phyloP scores from a whole-genome alignment of 2,329 filamentous ascomycete genomes.

The Penicillium sp. region DNA sequence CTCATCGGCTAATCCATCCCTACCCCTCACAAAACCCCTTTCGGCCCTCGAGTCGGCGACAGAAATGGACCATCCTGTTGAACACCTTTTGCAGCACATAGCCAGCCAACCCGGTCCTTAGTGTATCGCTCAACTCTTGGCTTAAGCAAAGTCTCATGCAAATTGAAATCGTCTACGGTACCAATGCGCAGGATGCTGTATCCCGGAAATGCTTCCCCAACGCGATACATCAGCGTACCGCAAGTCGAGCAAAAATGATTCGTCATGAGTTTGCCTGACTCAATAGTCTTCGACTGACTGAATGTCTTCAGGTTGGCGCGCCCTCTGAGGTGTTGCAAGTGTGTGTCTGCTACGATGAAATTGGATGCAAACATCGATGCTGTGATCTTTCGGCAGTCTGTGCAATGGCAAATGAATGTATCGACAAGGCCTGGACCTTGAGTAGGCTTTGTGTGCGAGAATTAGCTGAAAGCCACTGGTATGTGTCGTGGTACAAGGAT shows the following conservation, averaged over 20 bases:
- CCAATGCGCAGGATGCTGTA: slow-evolving; percentile 55
- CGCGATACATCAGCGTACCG: slow-evolving; percentile 61
- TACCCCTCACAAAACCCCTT: background rate
- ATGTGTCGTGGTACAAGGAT: too few relatives aligned
- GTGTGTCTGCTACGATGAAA: slow-evolving; percentile 50
- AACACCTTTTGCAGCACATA: slow-evolving; percentile 38
- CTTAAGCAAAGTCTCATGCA: slow-evolving; percentile 57
- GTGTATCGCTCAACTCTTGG: slow-evolving; percentile 55
- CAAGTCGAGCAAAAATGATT: slow-evolving; percentile 62
- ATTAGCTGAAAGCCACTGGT: background rate
- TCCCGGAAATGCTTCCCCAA: slow-evolving; percentile 46
- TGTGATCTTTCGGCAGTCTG: slow-evolving; percentile 62
- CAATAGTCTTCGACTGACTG: slow-evolving; percentile 49
- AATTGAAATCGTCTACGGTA: slow-evolving; percentile 60
- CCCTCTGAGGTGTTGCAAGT: slow-evolving; percentile 53
- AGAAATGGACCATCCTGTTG: slow-evolving; percentile 22
- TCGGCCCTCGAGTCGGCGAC: background rate
- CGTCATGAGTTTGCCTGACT: slow-evolving; percentile 52
- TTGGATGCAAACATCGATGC: slow-evolving; percentile 63
- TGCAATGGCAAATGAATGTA: slow-evolving; percentile 60
- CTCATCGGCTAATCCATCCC: too few relatives aligned
- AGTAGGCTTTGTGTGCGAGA: slow-evolving; percentile 5
- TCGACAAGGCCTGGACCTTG: slow-evolving; percentile 35
- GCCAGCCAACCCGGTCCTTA: slow-evolving; percentile 54
- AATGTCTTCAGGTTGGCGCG: slow-evolving; percentile 50